Evolutionary conservation across 257 asterid genomes (phyloP).

Genomic region (Rhazya stricta): DNA sequence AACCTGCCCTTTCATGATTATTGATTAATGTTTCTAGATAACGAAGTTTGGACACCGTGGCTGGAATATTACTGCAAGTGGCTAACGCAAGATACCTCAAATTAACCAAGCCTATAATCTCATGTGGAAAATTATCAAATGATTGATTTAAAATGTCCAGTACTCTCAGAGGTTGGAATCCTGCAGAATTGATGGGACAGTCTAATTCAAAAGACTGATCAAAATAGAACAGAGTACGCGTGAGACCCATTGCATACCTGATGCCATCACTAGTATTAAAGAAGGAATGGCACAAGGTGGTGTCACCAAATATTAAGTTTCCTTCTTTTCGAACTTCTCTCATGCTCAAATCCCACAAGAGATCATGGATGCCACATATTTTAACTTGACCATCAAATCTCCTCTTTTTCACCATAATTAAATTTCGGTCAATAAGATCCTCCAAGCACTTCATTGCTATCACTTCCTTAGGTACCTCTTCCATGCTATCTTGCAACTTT

Average conservation of each 20-base stretch:
- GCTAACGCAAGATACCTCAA: not conserved
- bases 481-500: not conserved
- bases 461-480: no score
- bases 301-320: not conserved
- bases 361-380: slow-evolving; percentile 33
- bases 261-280: not conserved
- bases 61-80: not conserved
- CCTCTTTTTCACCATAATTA: slow-evolving; percentile 22
- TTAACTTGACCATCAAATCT: slow-evolving; percentile 21
- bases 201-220: not conserved
- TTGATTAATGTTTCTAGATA: not conserved
- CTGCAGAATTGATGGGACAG: not conserved
- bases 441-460: slow-evolving; percentile 30
- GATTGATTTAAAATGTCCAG: not conserved
- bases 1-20: not conserved
- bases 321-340: slow-evolving; percentile 27
- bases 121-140: not conserved
- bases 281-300: not conserved
- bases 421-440: slow-evolving; percentile 32
- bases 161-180: not conserved
- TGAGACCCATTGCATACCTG: not conserved
- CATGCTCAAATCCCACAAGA: slow-evolving; percentile 28
- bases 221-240: not conserved
- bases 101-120: not conserved
- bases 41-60: not conserved